Evolutionary conservation across 116 monocot species (phyloP).

Genomic region (Dioscorea cayenensis): DNA sequence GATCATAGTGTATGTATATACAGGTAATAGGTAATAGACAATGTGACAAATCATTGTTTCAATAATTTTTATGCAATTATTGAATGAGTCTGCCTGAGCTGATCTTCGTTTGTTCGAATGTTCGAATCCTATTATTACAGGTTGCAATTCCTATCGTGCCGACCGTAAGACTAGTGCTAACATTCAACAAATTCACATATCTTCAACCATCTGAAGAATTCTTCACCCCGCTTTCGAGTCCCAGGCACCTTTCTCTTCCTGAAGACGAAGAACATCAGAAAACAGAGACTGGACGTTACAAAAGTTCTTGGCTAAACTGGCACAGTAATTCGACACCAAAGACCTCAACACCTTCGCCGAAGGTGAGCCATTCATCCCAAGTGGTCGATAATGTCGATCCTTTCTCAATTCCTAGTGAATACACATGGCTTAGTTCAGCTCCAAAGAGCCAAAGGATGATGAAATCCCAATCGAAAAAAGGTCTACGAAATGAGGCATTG

Average conservation of each 20-base stretch:
- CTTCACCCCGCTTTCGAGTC: conserved; percentile 28
- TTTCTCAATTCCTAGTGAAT: conserved; percentile 53
- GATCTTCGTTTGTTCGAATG: too few relatives aligned
- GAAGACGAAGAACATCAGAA: conserved; percentile 7
- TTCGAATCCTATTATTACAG: conserved; percentile 11
- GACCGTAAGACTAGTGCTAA: conserved; percentile 30
- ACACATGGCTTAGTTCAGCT: conserved; percentile 39
- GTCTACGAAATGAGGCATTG: too few relatives aligned
- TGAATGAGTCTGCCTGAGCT: too few relatives aligned
- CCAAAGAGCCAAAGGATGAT: conserved; percentile 21
- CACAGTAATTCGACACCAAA: not conserved
- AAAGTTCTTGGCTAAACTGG: conserved; percentile 54
- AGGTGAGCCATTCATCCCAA: conserved; percentile 38
- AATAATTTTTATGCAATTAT: too few relatives aligned
- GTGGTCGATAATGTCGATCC: conserved; percentile 44
- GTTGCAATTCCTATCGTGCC: conserved; percentile 41
- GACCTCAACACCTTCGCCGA: conserved; percentile 12
- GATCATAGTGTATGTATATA: too few relatives aligned
- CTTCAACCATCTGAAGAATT: conserved; percentile 22
- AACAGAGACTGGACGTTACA: not conserved
- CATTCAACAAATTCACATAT: conserved; percentile 31
- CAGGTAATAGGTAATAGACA: too few relatives aligned
- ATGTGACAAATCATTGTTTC: too few relatives aligned
- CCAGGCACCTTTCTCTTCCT: conserved; percentile 8
- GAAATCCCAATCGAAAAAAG: conserved; percentile 27